Percentiles rank a stretch among this genome's conserved stretches.
Conservation (phyloP, 306 rosid species). For the Albizia julibrissin region DNA sequence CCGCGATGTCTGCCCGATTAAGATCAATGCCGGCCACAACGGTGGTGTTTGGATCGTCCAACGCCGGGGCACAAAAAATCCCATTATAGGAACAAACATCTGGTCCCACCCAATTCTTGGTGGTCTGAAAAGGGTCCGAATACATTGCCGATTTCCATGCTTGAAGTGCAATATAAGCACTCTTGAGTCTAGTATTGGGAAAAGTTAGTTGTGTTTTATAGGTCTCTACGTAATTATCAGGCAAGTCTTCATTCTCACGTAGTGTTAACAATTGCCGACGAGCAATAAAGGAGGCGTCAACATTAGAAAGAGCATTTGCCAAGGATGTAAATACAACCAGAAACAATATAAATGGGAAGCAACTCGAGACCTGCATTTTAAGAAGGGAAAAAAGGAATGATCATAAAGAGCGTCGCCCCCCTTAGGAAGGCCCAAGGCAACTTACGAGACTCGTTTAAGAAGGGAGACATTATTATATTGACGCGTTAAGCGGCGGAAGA, state of each 20-base stretch:
- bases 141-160: constrained; percentile 66
- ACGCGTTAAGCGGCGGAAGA: constrained; percentile 35
- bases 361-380: constrained; percentile 42
- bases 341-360: constrained; percentile 26
- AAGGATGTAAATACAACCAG: constrained; percentile 20
- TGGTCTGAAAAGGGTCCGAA: constrained; percentile 67
- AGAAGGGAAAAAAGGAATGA: neutral
- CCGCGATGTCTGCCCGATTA: constrained; percentile 84
- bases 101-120: constrained; percentile 64
- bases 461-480: neutral
- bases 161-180: constrained; percentile 70
- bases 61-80: constrained; percentile 58
- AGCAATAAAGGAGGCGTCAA: constrained; percentile 48
- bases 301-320: constrained; percentile 48
- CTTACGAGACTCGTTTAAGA: neutral
- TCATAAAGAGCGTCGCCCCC: neutral
- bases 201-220: constrained; percentile 34
- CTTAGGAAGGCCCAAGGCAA: constrained; percentile 37
- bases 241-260: constrained; percentile 44
- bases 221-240: constrained; percentile 31
- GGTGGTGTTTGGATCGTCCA: constrained; percentile 41
- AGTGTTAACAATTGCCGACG: constrained; percentile 61
- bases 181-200: constrained; percentile 41
- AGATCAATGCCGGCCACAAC: constrained; percentile 86
- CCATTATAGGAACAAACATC: constrained; percentile 77